A percentile compares a stretch with the other conserved stretches of the same genome.
Conservation (phyloP, 768 basidiomycete species). For the Fomitopsis pulvina region DNA sequence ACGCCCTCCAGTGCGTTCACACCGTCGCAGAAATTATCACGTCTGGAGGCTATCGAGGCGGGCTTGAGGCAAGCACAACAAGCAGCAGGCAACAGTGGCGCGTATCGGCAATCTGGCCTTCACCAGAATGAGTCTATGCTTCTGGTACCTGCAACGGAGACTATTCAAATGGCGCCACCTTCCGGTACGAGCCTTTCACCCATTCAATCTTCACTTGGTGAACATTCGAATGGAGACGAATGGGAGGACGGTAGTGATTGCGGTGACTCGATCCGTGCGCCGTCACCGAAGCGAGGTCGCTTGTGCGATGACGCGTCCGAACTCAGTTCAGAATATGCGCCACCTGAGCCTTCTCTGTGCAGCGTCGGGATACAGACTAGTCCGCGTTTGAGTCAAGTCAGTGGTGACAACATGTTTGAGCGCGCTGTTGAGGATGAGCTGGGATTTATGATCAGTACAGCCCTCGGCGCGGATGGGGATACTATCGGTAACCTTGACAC, state of each 20-base stretch:
- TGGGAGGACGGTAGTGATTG: too few species aligned
- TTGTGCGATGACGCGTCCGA: not conserved
- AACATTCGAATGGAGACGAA: too few species aligned
- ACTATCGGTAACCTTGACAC: not conserved
- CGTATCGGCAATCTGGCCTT: too few species aligned
- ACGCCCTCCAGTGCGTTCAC: constrained; percentile 2
- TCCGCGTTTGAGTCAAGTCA: not conserved
- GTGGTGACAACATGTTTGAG: not conserved
- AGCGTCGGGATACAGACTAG: constrained; percentile 4
- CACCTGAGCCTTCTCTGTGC: not conserved
- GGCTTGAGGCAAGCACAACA: not conserved
- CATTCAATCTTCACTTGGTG: too few species aligned
- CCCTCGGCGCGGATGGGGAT: not conserved
- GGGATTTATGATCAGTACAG: not conserved
- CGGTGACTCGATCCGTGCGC: too few species aligned
- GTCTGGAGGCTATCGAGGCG: not conserved
- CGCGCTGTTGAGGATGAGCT: not conserved
- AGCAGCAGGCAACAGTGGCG: not conserved
- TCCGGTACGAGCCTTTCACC: too few species aligned
- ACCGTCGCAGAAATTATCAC: not conserved
- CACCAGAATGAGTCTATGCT: too few species aligned
- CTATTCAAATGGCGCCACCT: too few species aligned
- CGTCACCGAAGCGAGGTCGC: not conserved
- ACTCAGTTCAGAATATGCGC: not conserved
- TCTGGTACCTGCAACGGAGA: too few species aligned